These are phyloP conservation scores for Bipolaris bicolor DNA, from an alignment of 2,329 filamentous ascomycete species.

Conservation along the genomic window DNA sequence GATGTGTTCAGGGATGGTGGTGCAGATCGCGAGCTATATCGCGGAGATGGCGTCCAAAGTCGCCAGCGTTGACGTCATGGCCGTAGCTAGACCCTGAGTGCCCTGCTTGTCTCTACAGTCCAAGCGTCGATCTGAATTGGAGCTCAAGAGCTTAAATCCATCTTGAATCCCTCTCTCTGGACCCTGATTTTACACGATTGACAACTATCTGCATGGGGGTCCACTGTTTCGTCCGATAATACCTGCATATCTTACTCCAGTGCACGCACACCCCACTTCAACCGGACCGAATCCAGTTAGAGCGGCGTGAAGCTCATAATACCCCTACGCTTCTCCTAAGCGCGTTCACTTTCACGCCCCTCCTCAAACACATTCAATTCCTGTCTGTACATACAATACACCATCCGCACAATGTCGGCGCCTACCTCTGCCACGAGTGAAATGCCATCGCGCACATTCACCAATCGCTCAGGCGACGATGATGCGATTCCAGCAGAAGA, in stretches of 20 bases:
- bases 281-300: conserved; percentile 10
- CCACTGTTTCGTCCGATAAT: background rate
- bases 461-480: conserved; percentile 47
- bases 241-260: conserved; percentile 5
- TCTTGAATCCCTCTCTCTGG: conserved; percentile 8
- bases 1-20: conserved; percentile 9
- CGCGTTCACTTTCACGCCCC: conserved; percentile 3
- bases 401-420: conserved; percentile 35
- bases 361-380: background rate
- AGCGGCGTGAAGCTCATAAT: conserved; percentile 7
- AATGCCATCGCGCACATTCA: conserved; percentile 40
- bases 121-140: conserved; percentile 7
- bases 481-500: conserved; percentile 58
- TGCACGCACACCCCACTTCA: conserved; percentile 9
- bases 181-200: conserved; percentile 12
- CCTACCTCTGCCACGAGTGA: conserved; percentile 42
- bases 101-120: conserved; percentile 9
- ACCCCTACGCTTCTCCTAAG: background rate
- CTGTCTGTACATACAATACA: background rate
- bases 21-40: conserved; percentile 8
- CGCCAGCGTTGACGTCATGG: conserved; percentile 14
- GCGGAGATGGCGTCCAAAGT: conserved; percentile 6
- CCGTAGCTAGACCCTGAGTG: conserved; percentile 3
- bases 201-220: background rate
- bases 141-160: conserved; percentile 18